A percentile compares a stretch with the other conserved stretches of the same genome.
Evolutionary conservation across 2,329 filamentous ascomycete species (phyloP).

Genomic region (Tympanopsis confertula): DNA sequence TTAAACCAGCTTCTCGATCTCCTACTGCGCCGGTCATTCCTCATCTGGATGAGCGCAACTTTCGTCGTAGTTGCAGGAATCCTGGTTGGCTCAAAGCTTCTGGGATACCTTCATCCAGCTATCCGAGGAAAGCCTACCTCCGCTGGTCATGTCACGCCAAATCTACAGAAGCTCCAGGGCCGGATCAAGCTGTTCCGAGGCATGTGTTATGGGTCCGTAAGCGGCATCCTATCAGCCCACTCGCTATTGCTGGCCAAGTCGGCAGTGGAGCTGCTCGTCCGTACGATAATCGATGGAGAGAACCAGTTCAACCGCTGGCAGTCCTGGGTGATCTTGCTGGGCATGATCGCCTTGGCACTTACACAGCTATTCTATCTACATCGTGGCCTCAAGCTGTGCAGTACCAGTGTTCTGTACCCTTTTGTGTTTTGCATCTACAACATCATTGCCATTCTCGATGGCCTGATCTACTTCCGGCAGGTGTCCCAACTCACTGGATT

Average conservation of each 20-base stretch:
- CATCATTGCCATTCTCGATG: conserved; percentile 60
- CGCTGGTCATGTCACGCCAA: conserved; percentile 35
- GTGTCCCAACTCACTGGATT: conserved; percentile 41
- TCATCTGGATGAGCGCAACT: conserved; percentile 81
- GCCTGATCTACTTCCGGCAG: conserved; percentile 59
- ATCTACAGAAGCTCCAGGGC: conserved; percentile 43
- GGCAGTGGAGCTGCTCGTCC: conserved; percentile 56
- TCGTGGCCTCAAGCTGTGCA: conserved; percentile 53
- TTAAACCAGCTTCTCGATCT: conserved; percentile 70
- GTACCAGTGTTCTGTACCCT: conserved; percentile 57
- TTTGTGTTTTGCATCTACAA: conserved; percentile 66
- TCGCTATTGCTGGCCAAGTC: conserved; percentile 83
- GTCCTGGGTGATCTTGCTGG: conserved; percentile 55
- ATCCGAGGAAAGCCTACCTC: no score
- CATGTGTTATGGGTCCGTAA: conserved; percentile 78
- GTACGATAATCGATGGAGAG: conserved; percentile 49
- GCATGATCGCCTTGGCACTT: conserved; percentile 49
- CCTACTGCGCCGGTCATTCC: conserved; percentile 62
- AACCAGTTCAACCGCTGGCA: conserved; percentile 62
- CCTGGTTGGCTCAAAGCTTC: conserved; percentile 47
- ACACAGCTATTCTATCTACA: conserved; percentile 59
- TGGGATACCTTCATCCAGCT: conserved; percentile 9
- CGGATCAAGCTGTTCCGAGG: conserved; percentile 68
- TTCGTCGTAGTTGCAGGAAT: conserved; percentile 60
- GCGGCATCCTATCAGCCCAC: conserved; percentile 88